Percentiles rank a stretch among this genome's conserved stretches.
Conservation (phyloP, 306 rosid species). For the Quercus rubra region DNA sequence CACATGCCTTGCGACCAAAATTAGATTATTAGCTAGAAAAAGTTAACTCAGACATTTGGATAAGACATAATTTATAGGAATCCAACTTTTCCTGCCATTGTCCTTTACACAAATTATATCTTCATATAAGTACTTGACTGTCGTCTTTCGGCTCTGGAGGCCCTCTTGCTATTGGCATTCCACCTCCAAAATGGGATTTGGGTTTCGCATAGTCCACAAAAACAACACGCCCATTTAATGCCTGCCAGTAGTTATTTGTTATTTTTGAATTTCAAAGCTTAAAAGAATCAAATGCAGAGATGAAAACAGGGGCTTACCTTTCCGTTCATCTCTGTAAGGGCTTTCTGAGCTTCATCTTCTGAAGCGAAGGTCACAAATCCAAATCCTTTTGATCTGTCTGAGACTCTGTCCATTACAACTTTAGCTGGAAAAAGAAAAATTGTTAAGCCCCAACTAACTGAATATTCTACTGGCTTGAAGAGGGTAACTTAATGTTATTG, state of each 20-base stretch:
- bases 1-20: too few species aligned
- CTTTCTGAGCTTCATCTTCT: constrained; percentile 71
- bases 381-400: constrained; percentile 83
- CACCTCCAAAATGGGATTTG: constrained; percentile 24
- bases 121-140: constrained; percentile 10
- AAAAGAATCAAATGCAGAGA: not conserved
- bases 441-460: constrained; percentile 18
- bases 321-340: constrained; percentile 74
- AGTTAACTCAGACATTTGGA: too few species aligned
- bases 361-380: constrained; percentile 92
- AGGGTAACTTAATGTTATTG: constrained; percentile 9
- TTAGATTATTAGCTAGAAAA: too few species aligned
- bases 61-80: too few species aligned
- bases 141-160: constrained; percentile 54
- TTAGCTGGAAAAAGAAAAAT: constrained; percentile 52
- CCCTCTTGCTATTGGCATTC: constrained; percentile 81
- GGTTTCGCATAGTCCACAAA: constrained; percentile 86
- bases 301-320: constrained; percentile 39
- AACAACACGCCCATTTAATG: constrained; percentile 78
- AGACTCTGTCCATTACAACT: constrained; percentile 63
- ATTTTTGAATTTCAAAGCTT: constrained; percentile 7
- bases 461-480: not conserved
- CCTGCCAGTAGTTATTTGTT: constrained; percentile 39
- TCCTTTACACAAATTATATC: not conserved
- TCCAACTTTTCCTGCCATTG: too few species aligned